Conservation (phyloP, 148 eudicot species). For the Amaranthus cruentus region DNA sequence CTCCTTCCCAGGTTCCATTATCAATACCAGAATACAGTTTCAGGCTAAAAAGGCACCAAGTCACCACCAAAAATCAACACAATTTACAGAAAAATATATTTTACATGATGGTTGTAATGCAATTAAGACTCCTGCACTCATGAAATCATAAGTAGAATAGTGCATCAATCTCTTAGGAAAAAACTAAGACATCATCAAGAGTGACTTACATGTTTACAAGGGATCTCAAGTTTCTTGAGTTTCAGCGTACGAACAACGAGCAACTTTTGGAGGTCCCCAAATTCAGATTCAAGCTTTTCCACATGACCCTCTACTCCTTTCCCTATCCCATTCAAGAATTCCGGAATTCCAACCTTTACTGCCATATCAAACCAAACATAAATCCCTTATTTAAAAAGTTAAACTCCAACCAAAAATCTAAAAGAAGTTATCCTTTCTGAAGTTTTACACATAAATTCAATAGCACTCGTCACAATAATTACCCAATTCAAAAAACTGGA, state of each 20-base stretch:
- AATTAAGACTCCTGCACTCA: background rate
- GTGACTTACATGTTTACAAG: constrained; percentile 58
- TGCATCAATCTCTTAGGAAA: background rate
- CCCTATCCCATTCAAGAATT: constrained; percentile 62
- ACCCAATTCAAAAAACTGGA: background rate
- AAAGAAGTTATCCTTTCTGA: background rate
- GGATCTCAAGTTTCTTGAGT: constrained; percentile 69
- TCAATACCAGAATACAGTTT: too few species aligned
- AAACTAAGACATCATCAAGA: background rate
- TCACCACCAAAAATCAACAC: too few species aligned
- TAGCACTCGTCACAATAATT: background rate
- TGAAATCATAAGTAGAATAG: background rate
- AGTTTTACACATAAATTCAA: background rate
- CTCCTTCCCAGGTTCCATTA: too few species aligned
- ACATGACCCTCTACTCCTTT: constrained; percentile 65
- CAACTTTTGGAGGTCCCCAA: constrained; percentile 62
- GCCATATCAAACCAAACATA: constrained; percentile 6
- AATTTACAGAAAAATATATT: too few species aligned
- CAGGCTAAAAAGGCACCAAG: too few species aligned
- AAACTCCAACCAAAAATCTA: background rate
- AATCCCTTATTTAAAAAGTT: background rate
- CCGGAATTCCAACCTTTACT: constrained; percentile 63
- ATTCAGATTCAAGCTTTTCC: constrained; percentile 57
- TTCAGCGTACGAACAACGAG: constrained; percentile 59
- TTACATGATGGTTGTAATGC: too few species aligned